Conservation (phyloP, 169 alveolate genomes). For the Theileria sp. region DNA sequence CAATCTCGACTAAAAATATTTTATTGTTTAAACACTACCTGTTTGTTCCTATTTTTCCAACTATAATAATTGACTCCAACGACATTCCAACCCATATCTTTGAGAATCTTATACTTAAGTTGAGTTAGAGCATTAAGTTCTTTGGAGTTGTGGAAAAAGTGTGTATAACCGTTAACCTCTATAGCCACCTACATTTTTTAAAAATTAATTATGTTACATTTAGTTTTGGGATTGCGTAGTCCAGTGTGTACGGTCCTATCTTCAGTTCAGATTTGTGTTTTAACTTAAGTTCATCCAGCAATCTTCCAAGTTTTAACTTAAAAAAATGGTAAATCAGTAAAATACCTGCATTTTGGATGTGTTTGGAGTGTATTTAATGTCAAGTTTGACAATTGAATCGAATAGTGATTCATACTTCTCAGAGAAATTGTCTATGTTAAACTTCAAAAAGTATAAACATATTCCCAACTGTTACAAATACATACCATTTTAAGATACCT, state of each 20-base stretch:
- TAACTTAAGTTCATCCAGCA: slow-evolving; percentile 48
- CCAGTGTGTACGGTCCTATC: slow-evolving; percentile 65
- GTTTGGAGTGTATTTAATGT: slow-evolving; percentile 48
- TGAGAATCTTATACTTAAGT: slow-evolving; percentile 53
- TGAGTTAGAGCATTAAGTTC: slow-evolving; percentile 40
- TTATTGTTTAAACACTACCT: slow-evolving; percentile 21
- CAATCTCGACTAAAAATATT: slow-evolving; percentile 5
- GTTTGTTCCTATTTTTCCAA: slow-evolving; percentile 61
- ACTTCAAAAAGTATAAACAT: slow-evolving; percentile 26
- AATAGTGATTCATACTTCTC: slow-evolving; percentile 25
- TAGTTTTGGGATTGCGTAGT: slow-evolving; percentile 59
- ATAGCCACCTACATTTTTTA: slow-evolving; percentile 46
- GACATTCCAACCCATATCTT: slow-evolving; percentile 64
- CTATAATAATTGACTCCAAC: slow-evolving; percentile 58
- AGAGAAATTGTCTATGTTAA: slow-evolving; percentile 30
- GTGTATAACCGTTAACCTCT: slow-evolving; percentile 66
- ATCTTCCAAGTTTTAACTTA: slow-evolving; percentile 28
- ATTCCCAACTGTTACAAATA: slow-evolving; percentile 14
- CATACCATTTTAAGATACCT: slow-evolving; percentile 12
- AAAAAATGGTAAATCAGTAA: not conserved
- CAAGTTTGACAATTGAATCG: slow-evolving; percentile 26
- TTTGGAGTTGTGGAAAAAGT: slow-evolving; percentile 57
- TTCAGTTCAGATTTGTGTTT: slow-evolving; percentile 28
- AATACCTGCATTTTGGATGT: slow-evolving; percentile 65
- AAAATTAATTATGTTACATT: not conserved